Conservation (phyloP, 495 filamentous ascomycete species). For the Aspergillus avenaceus region DNA sequence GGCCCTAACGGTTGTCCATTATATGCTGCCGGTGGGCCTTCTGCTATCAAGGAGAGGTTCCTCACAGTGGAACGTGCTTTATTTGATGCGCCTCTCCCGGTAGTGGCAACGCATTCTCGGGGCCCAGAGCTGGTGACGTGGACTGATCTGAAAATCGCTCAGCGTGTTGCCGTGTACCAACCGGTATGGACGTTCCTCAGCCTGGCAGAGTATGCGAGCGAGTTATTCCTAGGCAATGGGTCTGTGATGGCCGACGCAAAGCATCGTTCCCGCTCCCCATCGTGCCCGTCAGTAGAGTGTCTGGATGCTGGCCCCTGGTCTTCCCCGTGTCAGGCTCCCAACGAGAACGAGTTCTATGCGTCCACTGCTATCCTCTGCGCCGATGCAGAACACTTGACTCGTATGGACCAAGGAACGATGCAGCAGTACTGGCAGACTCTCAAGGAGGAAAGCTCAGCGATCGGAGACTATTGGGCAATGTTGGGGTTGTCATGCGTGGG, state of each 20-base stretch:
- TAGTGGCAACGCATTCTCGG: constrained; percentile 28
- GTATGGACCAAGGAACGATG: constrained; percentile 41
- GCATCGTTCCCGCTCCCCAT: constrained; percentile 23
- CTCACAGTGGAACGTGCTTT: constrained; percentile 33
- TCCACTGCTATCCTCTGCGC: constrained; percentile 58
- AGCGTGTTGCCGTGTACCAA: constrained; percentile 44
- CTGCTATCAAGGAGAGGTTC: constrained; percentile 39
- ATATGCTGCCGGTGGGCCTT: constrained; percentile 33
- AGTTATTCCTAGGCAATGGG: constrained; percentile 52
- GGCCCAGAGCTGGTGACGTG: constrained; percentile 41
- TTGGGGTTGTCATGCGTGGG: constrained; percentile 54
- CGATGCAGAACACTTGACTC: constrained; percentile 48
- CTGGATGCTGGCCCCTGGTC: constrained; percentile 33
- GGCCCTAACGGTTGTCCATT: constrained; percentile 38
- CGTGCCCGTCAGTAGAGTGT: constrained; percentile 39
- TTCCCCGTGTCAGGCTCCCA: constrained; percentile 38
- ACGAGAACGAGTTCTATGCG: constrained; percentile 34
- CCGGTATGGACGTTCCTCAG: constrained; percentile 55
- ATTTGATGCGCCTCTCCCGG: constrained; percentile 41
- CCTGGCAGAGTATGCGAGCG: constrained; percentile 50
- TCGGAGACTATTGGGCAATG: constrained; percentile 57
- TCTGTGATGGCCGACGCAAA: constrained; percentile 47
- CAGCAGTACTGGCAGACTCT: constrained; percentile 40
- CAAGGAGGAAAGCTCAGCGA: constrained; percentile 37
- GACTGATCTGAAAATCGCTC: constrained; percentile 34